Percentiles rank a stretch among this genome's conserved stretches.
phyloP scores from a whole-genome alignment of 768 basidiomycete species.

The Hygrocybe coccinea region DNA sequence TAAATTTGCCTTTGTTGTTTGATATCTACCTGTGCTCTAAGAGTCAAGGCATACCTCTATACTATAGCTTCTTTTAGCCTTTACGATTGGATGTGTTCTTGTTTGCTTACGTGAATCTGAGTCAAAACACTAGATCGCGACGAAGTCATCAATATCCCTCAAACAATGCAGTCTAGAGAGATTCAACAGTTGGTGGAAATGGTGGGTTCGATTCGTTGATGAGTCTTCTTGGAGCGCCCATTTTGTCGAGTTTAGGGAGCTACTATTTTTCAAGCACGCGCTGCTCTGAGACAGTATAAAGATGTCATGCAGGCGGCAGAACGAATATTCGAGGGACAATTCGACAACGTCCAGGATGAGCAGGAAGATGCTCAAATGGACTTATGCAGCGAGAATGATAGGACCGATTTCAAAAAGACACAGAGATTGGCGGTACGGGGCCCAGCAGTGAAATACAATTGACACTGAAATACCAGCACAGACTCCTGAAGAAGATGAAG shows the following conservation, averaged over 20 bases:
- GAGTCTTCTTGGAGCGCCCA: slow-evolving; percentile 4
- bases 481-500: slow-evolving; percentile 62
- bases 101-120: not conserved
- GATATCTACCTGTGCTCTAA: no score
- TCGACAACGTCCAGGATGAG: slow-evolving; percentile 63
- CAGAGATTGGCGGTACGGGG: slow-evolving; percentile 25
- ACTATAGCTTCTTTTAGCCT: no score
- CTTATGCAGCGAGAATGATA: slow-evolving; percentile 7
- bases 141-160: not conserved
- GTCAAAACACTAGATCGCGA: not conserved
- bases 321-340: slow-evolving; percentile 77
- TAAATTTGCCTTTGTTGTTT: no score
- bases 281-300: slow-evolving; percentile 72
- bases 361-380: slow-evolving; percentile 52
- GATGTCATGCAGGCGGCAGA: slow-evolving; percentile 94
- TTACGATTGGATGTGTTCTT: no score
- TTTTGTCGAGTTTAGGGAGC: slow-evolving; percentile 61
- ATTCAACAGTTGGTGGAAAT: slow-evolving; percentile 62
- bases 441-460: not conserved
- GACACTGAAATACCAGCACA: not conserved
- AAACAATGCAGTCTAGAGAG: slow-evolving; percentile 43
- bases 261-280: slow-evolving; percentile 72
- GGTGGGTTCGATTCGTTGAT: slow-evolving; percentile 28
- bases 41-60: no score
- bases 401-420: slow-evolving; percentile 19